Percentiles rank a stretch among this genome's conserved stretches.
Conservation (phyloP, 2,329 filamentous ascomycete species). For the Neofusicoccum ribis region DNA sequence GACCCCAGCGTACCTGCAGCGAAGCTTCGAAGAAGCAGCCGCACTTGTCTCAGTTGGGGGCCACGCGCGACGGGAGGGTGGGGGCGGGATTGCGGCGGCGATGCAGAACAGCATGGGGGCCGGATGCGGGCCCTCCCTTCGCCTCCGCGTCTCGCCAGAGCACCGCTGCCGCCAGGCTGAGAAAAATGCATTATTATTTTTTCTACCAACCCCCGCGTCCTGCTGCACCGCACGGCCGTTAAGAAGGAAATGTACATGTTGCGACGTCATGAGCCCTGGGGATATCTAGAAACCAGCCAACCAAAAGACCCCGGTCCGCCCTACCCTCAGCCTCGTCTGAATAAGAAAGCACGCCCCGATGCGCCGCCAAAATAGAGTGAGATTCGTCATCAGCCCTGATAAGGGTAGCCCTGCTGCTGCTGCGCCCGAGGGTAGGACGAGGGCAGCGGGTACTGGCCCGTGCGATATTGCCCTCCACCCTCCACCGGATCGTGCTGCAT, state of each 20-base stretch:
- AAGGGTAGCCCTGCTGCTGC: conserved; percentile 27
- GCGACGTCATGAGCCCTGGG: not conserved
- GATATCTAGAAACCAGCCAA: conserved; percentile 16
- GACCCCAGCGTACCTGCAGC: conserved; percentile 11
- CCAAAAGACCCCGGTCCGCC: not conserved
- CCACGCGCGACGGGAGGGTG: not conserved
- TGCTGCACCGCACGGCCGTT: not conserved
- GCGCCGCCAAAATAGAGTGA: not conserved
- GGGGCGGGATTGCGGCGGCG: conserved; percentile 1
- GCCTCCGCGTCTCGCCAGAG: no score
- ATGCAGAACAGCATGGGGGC: not conserved
- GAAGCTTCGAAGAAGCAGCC: conserved; percentile 2
- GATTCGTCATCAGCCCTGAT: not conserved
- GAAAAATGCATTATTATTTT: not conserved
- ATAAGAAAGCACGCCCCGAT: not conserved
- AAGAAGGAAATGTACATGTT: not conserved
- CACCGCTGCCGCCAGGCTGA: no score
- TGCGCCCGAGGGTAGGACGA: conserved; percentile 27
- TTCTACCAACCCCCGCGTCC: not conserved
- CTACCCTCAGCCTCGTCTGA: not conserved
- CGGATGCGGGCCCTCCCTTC: not conserved
- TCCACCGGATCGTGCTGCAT: conserved; percentile 30
- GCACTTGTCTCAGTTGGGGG: conserved; percentile 5
- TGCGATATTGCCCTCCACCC: not conserved
- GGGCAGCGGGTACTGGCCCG: conserved; percentile 30